These are phyloP conservation scores for Tagetes erecta DNA, from an alignment of 129 eudicot species.

Conservation along the genomic window DNA sequence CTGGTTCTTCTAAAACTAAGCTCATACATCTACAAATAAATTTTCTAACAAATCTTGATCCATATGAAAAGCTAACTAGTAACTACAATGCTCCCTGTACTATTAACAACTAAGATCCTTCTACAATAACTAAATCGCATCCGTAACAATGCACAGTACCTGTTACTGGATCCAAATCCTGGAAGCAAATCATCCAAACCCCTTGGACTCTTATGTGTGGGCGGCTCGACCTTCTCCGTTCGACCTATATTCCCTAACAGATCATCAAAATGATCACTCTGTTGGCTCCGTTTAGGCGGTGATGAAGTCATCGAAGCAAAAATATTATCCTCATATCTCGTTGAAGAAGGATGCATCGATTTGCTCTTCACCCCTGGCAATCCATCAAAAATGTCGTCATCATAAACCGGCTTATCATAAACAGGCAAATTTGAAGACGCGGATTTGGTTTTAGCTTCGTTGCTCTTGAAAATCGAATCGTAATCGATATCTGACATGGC, in stretches of 20 bases:
- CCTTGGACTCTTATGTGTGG: constrained; percentile 31
- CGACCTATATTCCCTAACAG: constrained; percentile 68
- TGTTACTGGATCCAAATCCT: constrained; percentile 72
- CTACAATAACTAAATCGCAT: constrained; percentile 16
- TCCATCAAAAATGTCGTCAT: constrained; percentile 85
- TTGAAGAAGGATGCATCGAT: constrained; percentile 35
- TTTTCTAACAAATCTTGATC: constrained; percentile 4
- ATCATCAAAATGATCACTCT: constrained; percentile 68
- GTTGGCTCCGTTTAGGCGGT: constrained; percentile 35
- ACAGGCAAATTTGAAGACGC: constrained; percentile 60
- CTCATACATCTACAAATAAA: constrained; percentile 9
- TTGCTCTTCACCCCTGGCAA: constrained; percentile 77
- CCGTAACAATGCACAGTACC: constrained; percentile 45
- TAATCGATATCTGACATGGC: constrained; percentile 56
- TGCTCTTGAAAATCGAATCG: constrained; percentile 58
- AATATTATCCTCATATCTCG: constrained; percentile 53
- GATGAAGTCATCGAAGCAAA: constrained; percentile 53
- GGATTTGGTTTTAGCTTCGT: constrained; percentile 30
- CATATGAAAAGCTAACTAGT: constrained; percentile 21
- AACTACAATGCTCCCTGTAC: no score
- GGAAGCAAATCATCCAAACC: constrained; percentile 80
- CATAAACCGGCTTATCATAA: constrained; percentile 92
- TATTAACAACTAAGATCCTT: neutral
- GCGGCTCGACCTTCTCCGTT: constrained; percentile 35
- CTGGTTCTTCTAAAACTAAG: constrained; percentile 13